Evolutionary conservation across 164 flowering plant species (phyloP), one percentile per base, ranked within the genome.

Genomic region (Paratinospora sagittata): DNA sequence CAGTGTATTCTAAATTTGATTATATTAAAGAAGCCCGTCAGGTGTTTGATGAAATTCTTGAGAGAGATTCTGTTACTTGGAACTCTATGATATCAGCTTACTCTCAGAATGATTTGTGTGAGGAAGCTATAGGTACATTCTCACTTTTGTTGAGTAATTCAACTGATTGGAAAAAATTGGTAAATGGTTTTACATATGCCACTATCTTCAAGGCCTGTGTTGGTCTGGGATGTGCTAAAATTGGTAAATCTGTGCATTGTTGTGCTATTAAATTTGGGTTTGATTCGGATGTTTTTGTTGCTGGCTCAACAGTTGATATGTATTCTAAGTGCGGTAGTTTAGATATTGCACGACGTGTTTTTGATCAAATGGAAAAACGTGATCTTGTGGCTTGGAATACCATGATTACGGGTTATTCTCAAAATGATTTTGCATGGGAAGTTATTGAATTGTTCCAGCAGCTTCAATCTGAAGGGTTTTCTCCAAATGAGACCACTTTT

Each of bases 171-270:
- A 67, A 47, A 27, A 23, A 27, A 13, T n/a, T 67, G n/a, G 34
- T 45, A 37, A 67, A 67, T 47, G 23, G 23, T 45, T 67, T 45
- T 36, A 67, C 70, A 3, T 43, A 43, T 67, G 70, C 70, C 10
- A 67, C 58, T 12, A 43, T 67, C 16, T 67, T 67, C 30, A 67
- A 67, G 70, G 70, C 70, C 43, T 67, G 70, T 67, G 70, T 58
- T 26, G 60, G 70, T 19, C 8, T 43, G 1, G 34, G 60, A 13
- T 45, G 36, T 67, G 8, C 23, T 12, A 45, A 47, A 47, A 43
- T 67, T 12, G 70, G 70, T 12, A 67, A 67, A 47, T 67, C 36
- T 11, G 57, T 67, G 21, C 70, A 67, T 67, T 33, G 30, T 13
- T 45, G 36, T 43, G 70, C 58, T 1, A 45, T 67, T 24, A 67